Conservation (phyloP, 345 rosid genomes). For the Excoecaria cochinchinensis region DNA sequence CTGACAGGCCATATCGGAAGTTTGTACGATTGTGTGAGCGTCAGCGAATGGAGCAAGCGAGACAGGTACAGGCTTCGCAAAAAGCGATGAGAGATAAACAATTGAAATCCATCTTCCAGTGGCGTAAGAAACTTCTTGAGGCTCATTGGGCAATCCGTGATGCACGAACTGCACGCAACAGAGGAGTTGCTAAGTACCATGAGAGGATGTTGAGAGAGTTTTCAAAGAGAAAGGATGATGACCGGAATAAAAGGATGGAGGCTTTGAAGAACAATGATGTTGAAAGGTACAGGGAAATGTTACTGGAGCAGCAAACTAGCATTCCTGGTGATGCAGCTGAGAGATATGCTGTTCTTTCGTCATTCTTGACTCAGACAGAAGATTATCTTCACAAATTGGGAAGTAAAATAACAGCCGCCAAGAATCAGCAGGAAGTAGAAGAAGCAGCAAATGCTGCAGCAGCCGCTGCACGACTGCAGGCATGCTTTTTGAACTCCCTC, state of each 20-base stretch:
- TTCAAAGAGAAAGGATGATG: constrained; percentile 95
- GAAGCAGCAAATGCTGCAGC: constrained; percentile 98
- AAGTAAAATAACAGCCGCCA: constrained; percentile 87
- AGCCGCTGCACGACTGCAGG: constrained; percentile 90
- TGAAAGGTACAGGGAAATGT: constrained; percentile 98
- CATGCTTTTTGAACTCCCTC: constrained; percentile 22
- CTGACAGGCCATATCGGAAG: constrained; percentile 95
- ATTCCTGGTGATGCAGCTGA: constrained; percentile 91
- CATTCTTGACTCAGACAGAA: constrained; percentile 97
- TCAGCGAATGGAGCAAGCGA: constrained; percentile 82
- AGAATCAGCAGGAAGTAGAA: constrained; percentile 96
- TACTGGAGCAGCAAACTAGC: constrained; percentile 95
- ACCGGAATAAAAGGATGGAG: constrained; percentile 95
- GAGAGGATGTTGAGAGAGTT: constrained; percentile 95
- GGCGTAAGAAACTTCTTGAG: constrained; percentile 99
- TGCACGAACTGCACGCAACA: constrained; percentile 94
- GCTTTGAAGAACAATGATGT: constrained; percentile 99
- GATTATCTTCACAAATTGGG: constrained; percentile 94
- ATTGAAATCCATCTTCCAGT: constrained; percentile 88
- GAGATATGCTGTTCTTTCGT: constrained; percentile 91
- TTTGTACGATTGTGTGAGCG: constrained; percentile 98
- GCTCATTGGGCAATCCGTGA: constrained; percentile 98
- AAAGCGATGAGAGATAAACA: constrained; percentile 91
- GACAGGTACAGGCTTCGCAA: constrained; percentile 87
- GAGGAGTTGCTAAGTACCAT: constrained; percentile 99